A percentile compares a stretch with the other conserved stretches of the same genome.
Evolutionary conservation across 192 early-diverging fungal species (phyloP).

Genomic region (Coemansia sp.): DNA sequence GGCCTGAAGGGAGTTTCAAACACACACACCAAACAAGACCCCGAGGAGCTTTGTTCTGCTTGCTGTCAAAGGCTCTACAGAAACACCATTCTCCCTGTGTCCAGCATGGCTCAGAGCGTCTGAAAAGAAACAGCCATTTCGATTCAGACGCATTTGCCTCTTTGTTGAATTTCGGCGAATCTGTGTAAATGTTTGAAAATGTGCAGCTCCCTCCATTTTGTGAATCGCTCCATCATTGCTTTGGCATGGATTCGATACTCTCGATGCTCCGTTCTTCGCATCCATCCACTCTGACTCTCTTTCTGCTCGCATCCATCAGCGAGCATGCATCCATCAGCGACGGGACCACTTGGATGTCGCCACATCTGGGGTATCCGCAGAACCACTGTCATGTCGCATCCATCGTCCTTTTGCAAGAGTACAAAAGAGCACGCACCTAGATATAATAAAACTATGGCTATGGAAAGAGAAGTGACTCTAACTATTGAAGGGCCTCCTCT

Average conservation of each 20-base stretch:
- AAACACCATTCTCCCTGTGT: too few relatives aligned
- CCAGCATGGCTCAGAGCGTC: too few relatives aligned
- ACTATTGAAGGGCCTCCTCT: background rate
- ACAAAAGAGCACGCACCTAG: slow-evolving; percentile 23
- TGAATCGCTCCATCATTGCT: background rate
- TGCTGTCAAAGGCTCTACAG: too few relatives aligned
- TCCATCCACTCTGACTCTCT: background rate
- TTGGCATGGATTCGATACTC: background rate
- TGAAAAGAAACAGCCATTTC: background rate
- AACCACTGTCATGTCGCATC: slow-evolving; percentile 3
- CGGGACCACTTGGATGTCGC: background rate
- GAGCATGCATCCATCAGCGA: background rate
- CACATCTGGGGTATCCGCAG: background rate
- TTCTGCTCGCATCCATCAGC: slow-evolving; percentile 1
- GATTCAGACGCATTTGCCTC: background rate
- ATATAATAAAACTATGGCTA: slow-evolving; percentile 17
- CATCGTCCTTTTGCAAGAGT: slow-evolving; percentile 9
- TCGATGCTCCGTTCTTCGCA: background rate
- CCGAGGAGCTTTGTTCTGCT: too few relatives aligned
- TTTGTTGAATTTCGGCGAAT: background rate
- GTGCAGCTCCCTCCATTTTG: background rate
- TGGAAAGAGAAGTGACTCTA: slow-evolving; percentile 9
- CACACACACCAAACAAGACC: too few relatives aligned
- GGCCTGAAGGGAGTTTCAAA: too few relatives aligned
- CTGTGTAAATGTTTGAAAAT: background rate